phyloP scores from a whole-genome alignment of 2,329 filamentous ascomycete species.

The Neurospora crassa region DNA sequence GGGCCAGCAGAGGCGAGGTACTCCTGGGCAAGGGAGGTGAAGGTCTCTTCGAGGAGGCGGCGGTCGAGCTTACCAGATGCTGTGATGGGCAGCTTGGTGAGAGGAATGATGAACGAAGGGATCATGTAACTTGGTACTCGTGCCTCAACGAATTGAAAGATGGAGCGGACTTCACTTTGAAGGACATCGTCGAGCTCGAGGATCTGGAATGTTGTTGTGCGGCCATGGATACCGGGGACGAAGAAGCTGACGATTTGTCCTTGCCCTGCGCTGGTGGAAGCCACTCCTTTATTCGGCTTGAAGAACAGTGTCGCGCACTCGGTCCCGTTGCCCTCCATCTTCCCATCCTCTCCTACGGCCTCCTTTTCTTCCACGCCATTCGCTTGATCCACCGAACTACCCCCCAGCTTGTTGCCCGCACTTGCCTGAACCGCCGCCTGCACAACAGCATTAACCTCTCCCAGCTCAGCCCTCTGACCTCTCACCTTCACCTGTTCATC shows the following conservation, averaged over 20 bases:
- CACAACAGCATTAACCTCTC: conserved; percentile 60
- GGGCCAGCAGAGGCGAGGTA: conserved; percentile 30
- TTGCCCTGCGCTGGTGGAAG: conserved; percentile 8
- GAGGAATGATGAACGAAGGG: conserved; percentile 61
- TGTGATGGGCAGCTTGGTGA: conserved; percentile 61
- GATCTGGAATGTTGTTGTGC: conserved; percentile 22
- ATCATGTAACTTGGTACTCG: conserved; percentile 69
- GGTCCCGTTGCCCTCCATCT: conserved; percentile 27
- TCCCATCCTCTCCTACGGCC: neutral
- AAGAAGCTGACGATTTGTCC: conserved; percentile 62
- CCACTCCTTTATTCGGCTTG: conserved; percentile 12
- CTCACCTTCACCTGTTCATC: conserved; percentile 78
- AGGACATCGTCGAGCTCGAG: conserved; percentile 27
- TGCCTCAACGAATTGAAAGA: conserved; percentile 46
- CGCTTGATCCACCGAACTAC: conserved; percentile 38
- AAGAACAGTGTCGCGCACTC: conserved; percentile 52
- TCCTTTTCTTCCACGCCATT: conserved; percentile 36
- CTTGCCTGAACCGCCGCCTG: conserved; percentile 46
- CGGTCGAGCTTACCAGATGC: conserved; percentile 67
- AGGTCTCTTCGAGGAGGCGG: conserved; percentile 36
- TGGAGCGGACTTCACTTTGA: conserved; percentile 24
- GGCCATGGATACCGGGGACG: conserved; percentile 32
- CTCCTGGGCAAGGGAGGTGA: conserved; percentile 34
- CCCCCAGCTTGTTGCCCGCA: conserved; percentile 51
- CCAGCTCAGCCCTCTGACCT: conserved; percentile 70